Evolutionary conservation across 768 basidiomycete genomes (phyloP), one percentile per base, ranked within the genome.

Genomic region (Leccinum sublutescens): DNA sequence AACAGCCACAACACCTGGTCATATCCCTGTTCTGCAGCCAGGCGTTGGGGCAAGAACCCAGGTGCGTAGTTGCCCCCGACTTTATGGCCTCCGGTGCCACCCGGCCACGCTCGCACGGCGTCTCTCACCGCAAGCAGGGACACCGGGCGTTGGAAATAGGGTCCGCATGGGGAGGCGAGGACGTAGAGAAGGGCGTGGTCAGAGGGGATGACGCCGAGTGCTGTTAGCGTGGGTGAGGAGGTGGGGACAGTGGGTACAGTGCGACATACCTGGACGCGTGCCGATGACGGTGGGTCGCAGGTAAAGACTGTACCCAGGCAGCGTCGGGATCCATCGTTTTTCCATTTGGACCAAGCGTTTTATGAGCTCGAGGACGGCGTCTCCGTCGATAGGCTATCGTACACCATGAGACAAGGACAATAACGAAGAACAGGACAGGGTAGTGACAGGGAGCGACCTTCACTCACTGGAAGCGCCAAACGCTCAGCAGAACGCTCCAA

Each of bases 141-240:
- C 53, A 85, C 74, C 7, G 84, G 78, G 63, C 81, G 82, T 69
- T 79, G 65, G 68, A 79, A 85, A 66, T 81, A 84, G 1, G 82
- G 82, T 0, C 82, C 82, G 7, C 34, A 19, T 25, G 84, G 92
- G 50, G 84, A 87, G 61, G 83, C 78, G 67, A 98, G 88, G 59
- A 97, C 87, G 74, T 92, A 98, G 38, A 98, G 83, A 40, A 90
- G 78, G 0, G 94, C 93, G 59, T 90, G 85, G 57, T 82, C 85
- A 0, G 91, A 91, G 3, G 93, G 87, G 33, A 79, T 79, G 5
- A 95, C 88, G 40, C 88, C 84, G 50, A 91, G 80, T 6, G 78
- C 81, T 79, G 27, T n/a, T 10, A 47, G 10, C 17, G 14, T 43
- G 9, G 8, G n/a, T 17, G 34, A 25, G 27, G 15, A 34, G n/a